Base-by-base conservation (phyloP, 1,284 basidiomycete genomes). In the Ganoderma meredithae region DNA sequence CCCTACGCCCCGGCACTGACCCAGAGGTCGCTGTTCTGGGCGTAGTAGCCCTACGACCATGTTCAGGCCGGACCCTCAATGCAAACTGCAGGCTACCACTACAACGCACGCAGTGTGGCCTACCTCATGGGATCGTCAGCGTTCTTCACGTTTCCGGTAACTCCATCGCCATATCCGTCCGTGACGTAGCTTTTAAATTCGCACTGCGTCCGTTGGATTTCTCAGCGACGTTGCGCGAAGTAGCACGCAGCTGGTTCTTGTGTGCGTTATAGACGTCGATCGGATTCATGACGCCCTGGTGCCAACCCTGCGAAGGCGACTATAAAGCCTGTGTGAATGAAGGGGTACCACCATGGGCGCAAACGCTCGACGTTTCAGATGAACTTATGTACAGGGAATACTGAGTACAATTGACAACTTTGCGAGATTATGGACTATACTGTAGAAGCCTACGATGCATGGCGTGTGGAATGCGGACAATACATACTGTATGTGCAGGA, bases 401-500 rank as follows among this genome's bases (percentile, higher is more conserved):
- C 62, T 56, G 66, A 61, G 63, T 72, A 72, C 71, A 72, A 63
- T 47, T 66, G 67, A 60, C 40, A 59, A 64, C 59, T 47, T 59
- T 53, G 65, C 53, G 67, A 55, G 31, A 72, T 72, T 72, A 72
- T 41, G 33, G 67, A 72, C 61, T 72, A 72, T 72, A 72, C 67
- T 65, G 56, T 72, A 69, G 64, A 64, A 60, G 66, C 69, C 64
- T 72, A 70, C 69, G 67, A 67, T 70, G 71, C 71, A 72, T 72
- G 71, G 63, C 67, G 67, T 68, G 67, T 49, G 71, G 64, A 66
- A 68, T 69, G 68, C 71, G 69, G 68, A 59, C 66, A 70, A 69
- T 72, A 72, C 71, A 72, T 72, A 72, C 61, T 53, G 63, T 72
- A 72, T 72, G 69, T 72, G 71, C 71, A 72, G 65, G 69, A 65